Evolutionary conservation across 148 eudicot species (phyloP).

Genomic region (Dianthus caryophyllus): DNA sequence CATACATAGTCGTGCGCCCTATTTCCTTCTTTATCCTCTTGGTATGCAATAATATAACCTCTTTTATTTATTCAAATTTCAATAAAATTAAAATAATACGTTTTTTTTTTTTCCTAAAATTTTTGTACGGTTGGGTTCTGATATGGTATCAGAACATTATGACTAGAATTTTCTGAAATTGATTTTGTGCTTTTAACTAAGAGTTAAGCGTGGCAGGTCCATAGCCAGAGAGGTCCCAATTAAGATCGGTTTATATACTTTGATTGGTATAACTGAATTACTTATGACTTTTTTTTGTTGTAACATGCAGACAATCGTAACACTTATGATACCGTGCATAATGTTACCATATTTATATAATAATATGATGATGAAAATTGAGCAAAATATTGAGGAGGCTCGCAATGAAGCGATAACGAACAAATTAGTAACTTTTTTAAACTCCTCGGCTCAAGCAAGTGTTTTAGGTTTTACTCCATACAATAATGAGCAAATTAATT

Average conservation of each 20-base stretch:
- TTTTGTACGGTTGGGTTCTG: too few relatives aligned
- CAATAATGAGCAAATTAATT: conserved; percentile 18
- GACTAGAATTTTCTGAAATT: too few relatives aligned
- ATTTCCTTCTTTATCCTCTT: conserved; percentile 30
- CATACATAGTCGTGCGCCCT: conserved; percentile 24
- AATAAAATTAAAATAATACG: too few relatives aligned
- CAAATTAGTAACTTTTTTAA: not conserved
- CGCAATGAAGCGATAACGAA: conserved; percentile 28
- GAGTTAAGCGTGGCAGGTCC: too few relatives aligned
- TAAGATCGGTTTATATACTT: too few relatives aligned
- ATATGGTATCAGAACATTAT: too few relatives aligned
- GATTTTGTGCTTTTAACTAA: too few relatives aligned
- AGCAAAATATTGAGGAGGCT: conserved; percentile 26
- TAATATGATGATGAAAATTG: conserved; percentile 31
- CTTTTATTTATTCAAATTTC: too few relatives aligned
- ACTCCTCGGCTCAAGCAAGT: not conserved
- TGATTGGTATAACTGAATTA: too few relatives aligned
- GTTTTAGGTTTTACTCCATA: conserved; percentile 21
- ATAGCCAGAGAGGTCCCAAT: too few relatives aligned
- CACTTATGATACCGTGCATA: conserved; percentile 35
- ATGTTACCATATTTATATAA: conserved; percentile 40
- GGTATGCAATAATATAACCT: conserved; percentile 24
- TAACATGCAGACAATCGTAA: conserved; percentile 37
- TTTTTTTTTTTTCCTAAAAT: too few relatives aligned
- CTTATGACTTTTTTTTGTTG: not conserved